phyloP scores from a whole-genome alignment of 2,329 filamentous ascomycete genomes.

The Waltergamsia citrina region DNA sequence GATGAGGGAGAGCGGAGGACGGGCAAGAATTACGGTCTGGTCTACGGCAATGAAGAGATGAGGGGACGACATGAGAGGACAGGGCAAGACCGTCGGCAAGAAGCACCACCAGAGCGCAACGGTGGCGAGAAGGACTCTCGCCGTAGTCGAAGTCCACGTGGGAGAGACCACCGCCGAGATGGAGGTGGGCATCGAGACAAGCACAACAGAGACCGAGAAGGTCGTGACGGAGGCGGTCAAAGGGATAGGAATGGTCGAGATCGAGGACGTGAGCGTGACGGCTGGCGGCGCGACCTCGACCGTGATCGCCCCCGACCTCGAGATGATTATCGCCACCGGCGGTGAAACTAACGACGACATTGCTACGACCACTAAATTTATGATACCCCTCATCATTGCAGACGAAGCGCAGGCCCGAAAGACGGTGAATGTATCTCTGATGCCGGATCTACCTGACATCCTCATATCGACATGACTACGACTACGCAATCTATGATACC shows the following conservation, averaged over 20 bases:
- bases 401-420: too few relatives aligned
- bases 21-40: slow-evolving; percentile 60
- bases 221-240: slow-evolving; percentile 13
- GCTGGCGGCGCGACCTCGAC: slow-evolving; percentile 18
- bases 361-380: neutral
- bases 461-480: neutral
- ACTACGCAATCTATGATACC: too few relatives aligned
- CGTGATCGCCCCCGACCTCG: slow-evolving; percentile 11
- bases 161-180: slow-evolving; percentile 19
- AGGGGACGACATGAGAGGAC: slow-evolving; percentile 20
- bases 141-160: slow-evolving; percentile 31
- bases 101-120: neutral
- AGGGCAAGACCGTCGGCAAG: slow-evolving; percentile 4
- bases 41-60: slow-evolving; percentile 68
- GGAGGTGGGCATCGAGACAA: slow-evolving; percentile 12
- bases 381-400: too few relatives aligned
- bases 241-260: slow-evolving; percentile 13
- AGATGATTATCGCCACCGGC: slow-evolving; percentile 8
- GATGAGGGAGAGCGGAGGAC: slow-evolving; percentile 43
- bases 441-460: neutral
- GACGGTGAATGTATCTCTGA: too few relatives aligned
- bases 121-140: slow-evolving; percentile 16
- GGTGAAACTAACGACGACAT: slow-evolving; percentile 4
- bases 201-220: slow-evolving; percentile 13
- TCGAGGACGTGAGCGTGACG: slow-evolving; percentile 10